phyloP scores from a whole-genome alignment of 352 stramenopile genomes.

The Elongisporangium undulatum region DNA sequence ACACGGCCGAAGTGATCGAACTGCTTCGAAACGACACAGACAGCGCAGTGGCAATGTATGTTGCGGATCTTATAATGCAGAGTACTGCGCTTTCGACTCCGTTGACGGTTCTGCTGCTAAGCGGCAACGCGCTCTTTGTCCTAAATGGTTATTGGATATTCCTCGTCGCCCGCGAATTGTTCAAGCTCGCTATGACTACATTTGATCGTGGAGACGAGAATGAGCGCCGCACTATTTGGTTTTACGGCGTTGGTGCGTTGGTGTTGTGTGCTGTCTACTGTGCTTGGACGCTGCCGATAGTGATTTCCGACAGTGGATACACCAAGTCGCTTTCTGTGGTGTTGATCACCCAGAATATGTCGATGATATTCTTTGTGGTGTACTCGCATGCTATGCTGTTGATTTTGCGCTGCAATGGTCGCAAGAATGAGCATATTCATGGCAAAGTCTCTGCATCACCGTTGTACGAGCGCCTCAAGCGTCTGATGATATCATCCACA shows the following conservation, averaged over 20 bases:
- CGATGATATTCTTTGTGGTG: constrained; percentile 47
- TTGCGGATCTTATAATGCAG: constrained; percentile 56
- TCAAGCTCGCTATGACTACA: constrained; percentile 54
- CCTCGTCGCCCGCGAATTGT: constrained; percentile 46
- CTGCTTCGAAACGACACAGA: neutral
- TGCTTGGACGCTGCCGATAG: constrained; percentile 23
- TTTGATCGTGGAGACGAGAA: constrained; percentile 41
- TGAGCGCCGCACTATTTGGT: constrained; percentile 46
- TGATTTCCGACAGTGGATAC: constrained; percentile 43
- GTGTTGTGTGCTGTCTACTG: constrained; percentile 30
- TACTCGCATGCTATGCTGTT: constrained; percentile 37
- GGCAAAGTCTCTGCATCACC: constrained; percentile 61
- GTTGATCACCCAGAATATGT: constrained; percentile 42
- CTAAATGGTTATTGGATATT: constrained; percentile 69
- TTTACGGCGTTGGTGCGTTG: constrained; percentile 33
- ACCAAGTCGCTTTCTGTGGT: constrained; percentile 45
- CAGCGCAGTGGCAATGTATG: constrained; percentile 32
- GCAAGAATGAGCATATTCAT: constrained; percentile 70
- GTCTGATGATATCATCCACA: constrained; percentile 48
- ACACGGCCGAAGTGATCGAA: neutral
- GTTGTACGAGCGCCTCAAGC: constrained; percentile 62
- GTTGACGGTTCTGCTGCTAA: constrained; percentile 39
- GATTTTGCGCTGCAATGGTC: constrained; percentile 32
- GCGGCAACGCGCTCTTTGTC: constrained; percentile 60
- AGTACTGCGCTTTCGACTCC: constrained; percentile 26